Evolutionary conservation across 2,329 filamentous ascomycete species (phyloP).

Genomic region (Pyrenophora tritici-repentis): DNA sequence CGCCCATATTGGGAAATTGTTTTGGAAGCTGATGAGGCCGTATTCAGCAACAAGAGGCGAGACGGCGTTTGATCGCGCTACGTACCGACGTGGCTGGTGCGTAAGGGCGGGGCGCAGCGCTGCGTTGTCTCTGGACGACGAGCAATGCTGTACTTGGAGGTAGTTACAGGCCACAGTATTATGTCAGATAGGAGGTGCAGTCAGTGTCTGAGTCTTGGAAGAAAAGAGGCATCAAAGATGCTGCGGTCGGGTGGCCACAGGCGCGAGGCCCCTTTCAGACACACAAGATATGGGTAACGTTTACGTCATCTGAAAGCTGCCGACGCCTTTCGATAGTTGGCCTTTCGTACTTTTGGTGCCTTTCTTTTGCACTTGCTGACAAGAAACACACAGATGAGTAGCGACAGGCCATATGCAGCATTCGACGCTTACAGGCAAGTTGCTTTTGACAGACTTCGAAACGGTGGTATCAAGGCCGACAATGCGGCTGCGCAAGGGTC

Average conservation of each 20-base stretch:
- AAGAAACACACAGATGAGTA: not conserved
- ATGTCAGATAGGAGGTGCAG: constrained; percentile 13
- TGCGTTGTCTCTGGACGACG: not conserved
- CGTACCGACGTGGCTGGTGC: constrained; percentile 16
- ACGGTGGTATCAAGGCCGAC: not conserved
- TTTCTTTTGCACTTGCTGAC: not conserved
- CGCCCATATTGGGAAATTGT: constrained; percentile 17
- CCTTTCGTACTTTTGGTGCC: not conserved
- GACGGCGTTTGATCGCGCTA: constrained; percentile 10
- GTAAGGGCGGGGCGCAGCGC: constrained; percentile 2
- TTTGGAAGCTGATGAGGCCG: constrained; percentile 22
- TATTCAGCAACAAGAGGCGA: constrained; percentile 11
- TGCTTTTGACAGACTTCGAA: not conserved
- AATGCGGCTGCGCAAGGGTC: constrained; percentile 15
- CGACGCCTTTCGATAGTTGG: not conserved
- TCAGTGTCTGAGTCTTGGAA: not conserved
- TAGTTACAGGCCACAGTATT: not conserved
- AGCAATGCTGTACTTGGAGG: not conserved
- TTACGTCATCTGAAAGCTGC: too few species aligned
- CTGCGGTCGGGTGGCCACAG: too few species aligned
- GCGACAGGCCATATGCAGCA: not conserved
- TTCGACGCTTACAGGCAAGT: not conserved
- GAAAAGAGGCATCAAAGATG: constrained; percentile 3
- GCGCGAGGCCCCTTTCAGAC: not conserved
- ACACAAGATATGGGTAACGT: too few species aligned